Conservation (phyloP, 1,139 yeast genomes). For the Meyerozyma elateridarum region DNA sequence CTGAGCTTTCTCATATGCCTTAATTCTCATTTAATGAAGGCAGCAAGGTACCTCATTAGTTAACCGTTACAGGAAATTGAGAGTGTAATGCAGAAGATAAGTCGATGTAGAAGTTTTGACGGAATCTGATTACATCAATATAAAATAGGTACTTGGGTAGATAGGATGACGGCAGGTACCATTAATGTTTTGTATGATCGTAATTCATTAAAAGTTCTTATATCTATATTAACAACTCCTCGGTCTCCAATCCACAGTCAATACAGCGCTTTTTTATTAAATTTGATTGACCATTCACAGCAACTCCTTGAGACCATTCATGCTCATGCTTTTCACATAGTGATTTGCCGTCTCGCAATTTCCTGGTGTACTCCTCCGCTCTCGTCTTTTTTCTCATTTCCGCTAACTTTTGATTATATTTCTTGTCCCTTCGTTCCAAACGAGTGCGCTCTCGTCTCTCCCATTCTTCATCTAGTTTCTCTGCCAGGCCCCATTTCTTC, state of each 20-base stretch:
- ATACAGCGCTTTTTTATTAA: conserved; percentile 60
- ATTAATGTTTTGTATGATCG: too few species aligned
- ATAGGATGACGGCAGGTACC: too few species aligned
- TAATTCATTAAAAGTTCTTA: too few species aligned
- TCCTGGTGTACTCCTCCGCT: conserved; percentile 83
- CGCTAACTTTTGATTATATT: conserved; percentile 65
- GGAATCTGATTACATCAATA: too few species aligned
- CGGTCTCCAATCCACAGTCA: conserved; percentile 82
- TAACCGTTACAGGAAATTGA: too few species aligned
- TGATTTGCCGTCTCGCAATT: conserved; percentile 53
- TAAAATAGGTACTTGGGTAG: too few species aligned
- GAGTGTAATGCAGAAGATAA: too few species aligned
- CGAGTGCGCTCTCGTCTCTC: conserved; percentile 72
- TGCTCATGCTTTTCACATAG: conserved; percentile 61
- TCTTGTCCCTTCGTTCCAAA: conserved; percentile 69
- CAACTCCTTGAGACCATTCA: conserved; percentile 65
- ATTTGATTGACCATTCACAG: conserved; percentile 28
- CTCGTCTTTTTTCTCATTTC: conserved; percentile 90
- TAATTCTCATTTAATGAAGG: too few species aligned
- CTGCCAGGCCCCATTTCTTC: conserved; percentile 92
- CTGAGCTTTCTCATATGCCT: too few species aligned
- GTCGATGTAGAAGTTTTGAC: too few species aligned
- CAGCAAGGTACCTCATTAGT: too few species aligned
- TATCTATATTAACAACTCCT: conserved; percentile 46
- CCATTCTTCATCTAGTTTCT: conserved; percentile 89